Conservation (phyloP, 2,329 filamentous ascomycete genomes). For the Lachnellula occidentalis region DNA sequence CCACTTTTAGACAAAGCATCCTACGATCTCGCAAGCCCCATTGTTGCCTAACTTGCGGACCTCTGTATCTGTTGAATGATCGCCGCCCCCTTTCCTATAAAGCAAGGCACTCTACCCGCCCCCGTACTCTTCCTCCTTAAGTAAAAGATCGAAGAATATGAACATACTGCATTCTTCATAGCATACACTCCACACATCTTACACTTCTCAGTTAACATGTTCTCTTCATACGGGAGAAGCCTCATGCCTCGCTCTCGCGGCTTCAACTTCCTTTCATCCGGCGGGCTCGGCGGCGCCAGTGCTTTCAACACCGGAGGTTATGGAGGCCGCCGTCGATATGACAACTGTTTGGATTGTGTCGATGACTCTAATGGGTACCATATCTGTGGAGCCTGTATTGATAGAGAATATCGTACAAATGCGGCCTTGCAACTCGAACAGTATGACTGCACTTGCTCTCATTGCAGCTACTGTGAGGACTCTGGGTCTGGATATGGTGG, state of each 20-base stretch:
- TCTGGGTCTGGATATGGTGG: not conserved
- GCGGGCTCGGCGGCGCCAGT: not conserved
- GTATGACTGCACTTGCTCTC: not conserved
- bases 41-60: slow-evolving; percentile 5
- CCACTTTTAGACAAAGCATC: not conserved
- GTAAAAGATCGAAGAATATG: not conserved
- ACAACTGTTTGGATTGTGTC: slow-evolving; percentile 6
- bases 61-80: not conserved
- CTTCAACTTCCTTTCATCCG: not conserved
- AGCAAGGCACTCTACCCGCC: not conserved
- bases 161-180: not conserved
- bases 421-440: not conserved
- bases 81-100: not conserved
- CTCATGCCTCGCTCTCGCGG: not conserved
- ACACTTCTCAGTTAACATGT: not conserved
- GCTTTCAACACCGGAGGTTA: not conserved
- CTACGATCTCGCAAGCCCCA: slow-evolving; percentile 1
- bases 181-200: not conserved
- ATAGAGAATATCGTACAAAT: not conserved
- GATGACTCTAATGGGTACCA: not conserved
- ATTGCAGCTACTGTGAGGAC: slow-evolving; percentile 6
- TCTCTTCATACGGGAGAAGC: not conserved
- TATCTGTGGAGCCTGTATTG: slow-evolving; percentile 1
- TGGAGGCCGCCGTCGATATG: not conserved
- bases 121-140: not conserved